Percentiles rank a stretch among this genome's conserved stretches.
phyloP scores from a whole-genome alignment of 176 grass and related monocot species.

The Microstegium vimineum region DNA sequence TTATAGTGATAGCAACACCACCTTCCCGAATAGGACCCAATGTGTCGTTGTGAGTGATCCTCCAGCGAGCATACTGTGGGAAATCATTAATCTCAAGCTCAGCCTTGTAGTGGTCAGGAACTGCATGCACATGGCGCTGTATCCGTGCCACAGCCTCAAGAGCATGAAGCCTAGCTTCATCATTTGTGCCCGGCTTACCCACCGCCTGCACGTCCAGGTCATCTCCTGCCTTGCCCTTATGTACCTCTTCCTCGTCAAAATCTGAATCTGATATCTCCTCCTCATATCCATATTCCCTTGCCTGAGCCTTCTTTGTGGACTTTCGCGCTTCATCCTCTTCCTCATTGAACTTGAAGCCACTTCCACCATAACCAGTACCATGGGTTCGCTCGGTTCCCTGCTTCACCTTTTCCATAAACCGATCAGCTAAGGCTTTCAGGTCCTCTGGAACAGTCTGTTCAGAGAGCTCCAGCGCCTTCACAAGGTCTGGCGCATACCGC shows the following conservation, averaged over 20 bases:
- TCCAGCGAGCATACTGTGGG: constrained; percentile 86
- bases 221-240: constrained; percentile 76
- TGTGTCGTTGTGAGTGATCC: constrained; percentile 93
- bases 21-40: constrained; percentile 83
- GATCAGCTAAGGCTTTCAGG: constrained; percentile 71
- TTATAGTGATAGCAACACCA: constrained; percentile 78
- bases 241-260: constrained; percentile 70
- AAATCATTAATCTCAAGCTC: constrained; percentile 97
- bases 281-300: constrained; percentile 90
- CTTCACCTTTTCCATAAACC: constrained; percentile 88
- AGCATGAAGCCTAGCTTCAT: constrained; percentile 68
- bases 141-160: constrained; percentile 83
- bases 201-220: constrained; percentile 10
- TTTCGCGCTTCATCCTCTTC: constrained; percentile 92
- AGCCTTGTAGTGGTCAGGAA: constrained; percentile 87
- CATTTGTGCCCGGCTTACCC: constrained; percentile 27
- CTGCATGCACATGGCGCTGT: constrained; percentile 79
- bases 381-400: constrained; percentile 86
- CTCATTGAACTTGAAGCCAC: constrained; percentile 96
- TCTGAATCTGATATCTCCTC: constrained; percentile 92
- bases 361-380: constrained; percentile 92
- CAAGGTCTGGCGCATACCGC: constrained; percentile 86
- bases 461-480: constrained; percentile 84
- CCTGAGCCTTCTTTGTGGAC: constrained; percentile 78
- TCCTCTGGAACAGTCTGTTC: constrained; percentile 82